Evolutionary conservation across 176 grass and related monocot species (phyloP), one percentile per base, ranked within the genome.

Genomic region (Zizania latifolia): DNA sequence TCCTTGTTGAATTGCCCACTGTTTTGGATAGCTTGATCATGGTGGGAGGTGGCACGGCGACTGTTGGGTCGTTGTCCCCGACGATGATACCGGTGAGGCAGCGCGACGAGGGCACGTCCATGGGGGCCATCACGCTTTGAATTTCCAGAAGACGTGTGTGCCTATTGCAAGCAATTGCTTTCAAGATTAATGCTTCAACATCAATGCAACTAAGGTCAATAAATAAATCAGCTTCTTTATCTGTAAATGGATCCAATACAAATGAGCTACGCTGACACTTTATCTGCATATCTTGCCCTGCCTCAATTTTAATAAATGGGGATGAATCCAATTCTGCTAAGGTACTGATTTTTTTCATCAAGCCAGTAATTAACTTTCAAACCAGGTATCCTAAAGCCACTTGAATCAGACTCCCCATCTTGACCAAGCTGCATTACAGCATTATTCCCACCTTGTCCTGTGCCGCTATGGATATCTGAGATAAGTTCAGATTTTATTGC

Each of bases 151-250:
- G 79, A 69, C 78, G 79, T 39, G 94, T 97, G 70, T 97, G 88
- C 32, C 88, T 93, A 78, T 97, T 97, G 80, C 90, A 97, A 44
- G 90, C 66, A 89, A 97, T 93, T 85, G 86, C 94, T 86, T 85
- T 93, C 51, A 97, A 83, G 64, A 97, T 87, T 59, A 97, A 86
- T 76, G 86, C 86, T 82, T 97, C 94, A 27, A 93, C 81, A 83
- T 97, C 94, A 87, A 97, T 93, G 64, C 90, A 89, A 76, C 83
- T 78, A 39, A 85, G 84, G 69, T 93, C 88, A 67, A 97, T 82
- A 43, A 65, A 79, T 77, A 97, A 86, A 71, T 78, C 78, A 46
- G 88, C 94, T 86, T 93, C 88, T 85, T 91, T 97, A 72, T 89
- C 88, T 56, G 90, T 93, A 85, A 81, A 78, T 17, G 94, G 90